Evolutionary conservation across 768 basidiomycete genomes (phyloP), one percentile per base, ranked within the genome.

Genomic region (Coprinopsis marcescibilis): DNA sequence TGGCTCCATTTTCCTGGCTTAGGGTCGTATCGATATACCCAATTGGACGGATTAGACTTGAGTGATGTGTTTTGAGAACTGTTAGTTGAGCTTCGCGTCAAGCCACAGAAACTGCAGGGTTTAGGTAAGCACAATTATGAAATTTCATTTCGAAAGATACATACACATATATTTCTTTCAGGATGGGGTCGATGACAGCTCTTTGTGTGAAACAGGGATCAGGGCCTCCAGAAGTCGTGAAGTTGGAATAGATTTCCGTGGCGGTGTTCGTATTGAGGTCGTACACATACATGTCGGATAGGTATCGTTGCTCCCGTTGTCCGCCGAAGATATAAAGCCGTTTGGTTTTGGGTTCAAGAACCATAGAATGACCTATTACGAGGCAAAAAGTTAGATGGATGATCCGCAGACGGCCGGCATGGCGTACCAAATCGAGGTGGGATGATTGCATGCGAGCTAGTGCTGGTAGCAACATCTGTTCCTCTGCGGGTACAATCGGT

Each of bases 301-400:
- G 71, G 50, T 80, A 81, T 48, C 69, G 76, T 19, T 83, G 77
- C 21, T 81, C 79, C 14, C 76, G 71, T 60, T 85, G 81, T 1
- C 89, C 88, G 10, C 80, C 85, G 52, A 89, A 84, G 34, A 90
- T 81, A 60, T 78, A 84, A 13, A 89, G 68, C 0, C 71, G 76
- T 27, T 74, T 75, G 0, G 73, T 63, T 10, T 60, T 63, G 3
- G 81, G 68, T 45, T 89, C 87, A 15, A 89, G 69, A 3, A 89
- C 75, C 88, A 91, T 90, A 3, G 86, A 87, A 63, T 90, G 88
- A 0, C 86, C 85, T 83, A 25, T 15, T 29, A 3, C n/a, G n/a
- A n/a, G n/a, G n/a, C n/a, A n/a, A n/a, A n/a, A n/a, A 12, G 15
- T 24, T 23, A 17, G 25, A 15, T 12, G 23, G 30, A 19, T 3